Conservation (phyloP, 345 rosid species). For the Eutrema yunnanense region DNA sequence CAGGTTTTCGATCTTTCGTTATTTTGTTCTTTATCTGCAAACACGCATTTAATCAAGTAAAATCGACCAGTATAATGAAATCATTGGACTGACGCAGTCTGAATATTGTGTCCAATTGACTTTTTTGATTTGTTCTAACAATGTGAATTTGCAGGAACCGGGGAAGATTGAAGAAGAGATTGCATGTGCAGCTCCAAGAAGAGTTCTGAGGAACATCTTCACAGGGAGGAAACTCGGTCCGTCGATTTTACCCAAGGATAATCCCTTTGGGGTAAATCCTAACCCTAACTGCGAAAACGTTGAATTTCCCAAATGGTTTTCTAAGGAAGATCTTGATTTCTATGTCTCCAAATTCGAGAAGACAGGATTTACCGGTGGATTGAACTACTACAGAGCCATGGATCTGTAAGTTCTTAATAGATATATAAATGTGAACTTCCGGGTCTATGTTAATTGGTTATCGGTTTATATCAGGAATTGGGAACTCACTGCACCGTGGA, state of each 20-base stretch:
- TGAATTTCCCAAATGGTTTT: slow-evolving; percentile 57
- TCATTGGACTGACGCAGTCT: not conserved
- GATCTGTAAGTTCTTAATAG: slow-evolving; percentile 44
- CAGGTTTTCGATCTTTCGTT: slow-evolving; percentile 40
- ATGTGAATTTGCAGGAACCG: slow-evolving; percentile 39
- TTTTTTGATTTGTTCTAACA: not conserved
- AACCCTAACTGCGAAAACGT: not conserved
- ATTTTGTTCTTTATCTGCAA: not conserved
- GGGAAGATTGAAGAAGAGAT: slow-evolving; percentile 59
- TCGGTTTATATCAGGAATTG: slow-evolving; percentile 44
- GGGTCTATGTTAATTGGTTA: not conserved
- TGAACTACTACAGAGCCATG: slow-evolving; percentile 77
- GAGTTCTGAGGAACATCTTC: slow-evolving; percentile 37
- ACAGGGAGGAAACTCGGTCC: slow-evolving; percentile 45
- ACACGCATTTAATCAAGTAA: not conserved
- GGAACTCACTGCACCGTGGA: slow-evolving; percentile 77
- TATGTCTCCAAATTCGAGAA: slow-evolving; percentile 36
- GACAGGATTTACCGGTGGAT: slow-evolving; percentile 62
- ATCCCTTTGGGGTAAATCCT: slow-evolving; percentile 25
- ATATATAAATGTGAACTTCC: not conserved
- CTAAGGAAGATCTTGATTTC: slow-evolving; percentile 56
- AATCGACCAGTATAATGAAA: not conserved
- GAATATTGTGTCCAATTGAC: not conserved
- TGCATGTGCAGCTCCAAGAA: slow-evolving; percentile 30
- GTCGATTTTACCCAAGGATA: slow-evolving; percentile 40